phyloP scores from a whole-genome alignment of 441 rosid genomes.

The Breynia disticha region DNA sequence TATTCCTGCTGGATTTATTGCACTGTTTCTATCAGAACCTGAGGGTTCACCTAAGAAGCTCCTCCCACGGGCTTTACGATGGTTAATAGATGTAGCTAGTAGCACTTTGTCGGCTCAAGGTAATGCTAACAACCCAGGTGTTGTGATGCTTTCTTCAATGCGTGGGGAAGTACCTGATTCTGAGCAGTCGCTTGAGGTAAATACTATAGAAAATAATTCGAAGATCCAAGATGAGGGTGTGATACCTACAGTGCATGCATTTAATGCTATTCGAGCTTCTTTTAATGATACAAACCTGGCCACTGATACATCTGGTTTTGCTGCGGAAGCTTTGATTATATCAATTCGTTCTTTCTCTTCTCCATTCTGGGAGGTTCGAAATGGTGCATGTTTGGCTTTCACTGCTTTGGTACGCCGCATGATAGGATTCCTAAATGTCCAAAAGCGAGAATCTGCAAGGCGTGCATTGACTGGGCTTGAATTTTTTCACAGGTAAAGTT shows the following conservation, averaged over 20 bases:
- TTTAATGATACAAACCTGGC: conserved; percentile 93
- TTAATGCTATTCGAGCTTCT: conserved; percentile 83
- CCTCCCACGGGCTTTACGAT: conserved; percentile 71
- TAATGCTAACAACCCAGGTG: conserved; percentile 21
- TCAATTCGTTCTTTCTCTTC: conserved; percentile 84
- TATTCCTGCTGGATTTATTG: conserved; percentile 94
- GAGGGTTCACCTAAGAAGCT: conserved; percentile 95
- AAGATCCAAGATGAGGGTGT: conserved; percentile 95
- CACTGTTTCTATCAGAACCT: conserved; percentile 92
- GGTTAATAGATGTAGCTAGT: conserved; percentile 79
- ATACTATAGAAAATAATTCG: conserved; percentile 42
- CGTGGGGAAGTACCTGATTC: conserved; percentile 25
- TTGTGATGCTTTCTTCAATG: conserved; percentile 16
- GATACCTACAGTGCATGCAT: conserved; percentile 91
- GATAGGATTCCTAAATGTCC: conserved; percentile 90
- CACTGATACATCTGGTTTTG: conserved; percentile 90
- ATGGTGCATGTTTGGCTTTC: conserved; percentile 89
- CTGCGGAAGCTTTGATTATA: conserved; percentile 83
- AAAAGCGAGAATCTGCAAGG: conserved; percentile 76
- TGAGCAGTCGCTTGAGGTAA: conserved; percentile 22
- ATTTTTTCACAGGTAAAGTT: conserved; percentile 81
- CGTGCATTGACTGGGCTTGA: conserved; percentile 91
- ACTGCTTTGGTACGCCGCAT: conserved; percentile 86
- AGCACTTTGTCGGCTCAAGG: conserved; percentile 35
- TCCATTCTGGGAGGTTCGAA: conserved; percentile 94